Evolutionary conservation across 148 eudicot genomes (phyloP).

Genomic region (Silene conica): DNA sequence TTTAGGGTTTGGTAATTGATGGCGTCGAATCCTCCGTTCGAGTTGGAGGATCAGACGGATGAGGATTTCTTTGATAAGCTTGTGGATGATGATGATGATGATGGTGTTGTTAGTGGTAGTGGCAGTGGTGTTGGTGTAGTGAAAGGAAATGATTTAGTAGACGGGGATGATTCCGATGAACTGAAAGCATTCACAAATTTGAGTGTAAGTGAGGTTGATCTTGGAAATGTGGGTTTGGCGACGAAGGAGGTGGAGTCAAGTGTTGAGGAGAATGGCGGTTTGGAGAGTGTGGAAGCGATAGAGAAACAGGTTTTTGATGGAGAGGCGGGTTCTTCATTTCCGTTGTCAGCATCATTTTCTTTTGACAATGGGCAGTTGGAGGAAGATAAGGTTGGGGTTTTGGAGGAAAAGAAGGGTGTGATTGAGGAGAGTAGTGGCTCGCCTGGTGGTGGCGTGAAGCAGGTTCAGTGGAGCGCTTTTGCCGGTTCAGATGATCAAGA

Average conservation of each 20-base stretch:
- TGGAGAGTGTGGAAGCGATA: constrained; percentile 11
- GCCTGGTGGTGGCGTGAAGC: constrained; percentile 54
- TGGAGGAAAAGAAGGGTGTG: constrained; percentile 28
- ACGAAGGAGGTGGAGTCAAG: constrained; percentile 18
- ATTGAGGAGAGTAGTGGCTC: constrained; percentile 31
- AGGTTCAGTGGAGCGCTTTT: constrained; percentile 85
- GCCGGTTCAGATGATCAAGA: constrained; percentile 38
- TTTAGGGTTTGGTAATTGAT: constrained; percentile 39
- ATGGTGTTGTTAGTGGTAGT: constrained; percentile 17
- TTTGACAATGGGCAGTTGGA: constrained; percentile 36
- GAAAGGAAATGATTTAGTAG: constrained; percentile 16
- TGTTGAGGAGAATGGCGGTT: constrained; percentile 12
- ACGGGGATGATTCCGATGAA: constrained; percentile 35
- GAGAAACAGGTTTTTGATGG: constrained; percentile 17
- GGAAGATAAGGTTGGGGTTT: constrained; percentile 20
- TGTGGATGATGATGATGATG: constrained; percentile 71
- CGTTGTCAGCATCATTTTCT: constrained; percentile 34
- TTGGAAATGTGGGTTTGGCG: constrained; percentile 17
- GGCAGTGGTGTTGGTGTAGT: not conserved
- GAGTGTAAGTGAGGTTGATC: constrained; percentile 37
- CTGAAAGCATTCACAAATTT: constrained; percentile 55
- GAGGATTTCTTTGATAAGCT: constrained; percentile 94
- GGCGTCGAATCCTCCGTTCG: constrained; percentile 78
- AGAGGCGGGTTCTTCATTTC: constrained; percentile 29
- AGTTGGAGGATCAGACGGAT: constrained; percentile 93